These are phyloP conservation scores for Epichloe uncinata DNA, from an alignment of 2,329 filamentous ascomycete genomes.

Conservation along the genomic window DNA sequence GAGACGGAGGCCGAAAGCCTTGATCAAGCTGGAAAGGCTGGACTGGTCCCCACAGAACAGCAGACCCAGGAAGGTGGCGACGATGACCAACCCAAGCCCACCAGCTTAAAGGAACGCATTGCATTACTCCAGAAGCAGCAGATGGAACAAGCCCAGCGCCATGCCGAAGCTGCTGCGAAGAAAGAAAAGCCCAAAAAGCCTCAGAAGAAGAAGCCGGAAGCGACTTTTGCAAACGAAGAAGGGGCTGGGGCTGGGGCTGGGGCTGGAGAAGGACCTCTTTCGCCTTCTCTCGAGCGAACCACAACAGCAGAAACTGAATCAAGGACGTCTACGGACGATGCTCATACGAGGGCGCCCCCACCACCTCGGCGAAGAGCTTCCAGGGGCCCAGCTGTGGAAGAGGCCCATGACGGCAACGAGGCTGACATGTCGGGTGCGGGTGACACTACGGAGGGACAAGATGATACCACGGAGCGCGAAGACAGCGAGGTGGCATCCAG, in stretches of 20 bases:
- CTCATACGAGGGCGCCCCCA: conserved; percentile 22
- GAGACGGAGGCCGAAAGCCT: conserved; percentile 52
- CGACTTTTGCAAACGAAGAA: conserved; percentile 18
- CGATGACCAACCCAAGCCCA: conserved; percentile 80
- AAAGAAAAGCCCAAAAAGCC: conserved; percentile 76
- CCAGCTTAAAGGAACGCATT: conserved; percentile 89
- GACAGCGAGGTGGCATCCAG: conserved; percentile 52
- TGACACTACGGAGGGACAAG: conserved; percentile 48
- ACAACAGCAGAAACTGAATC: conserved; percentile 33
- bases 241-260: conserved; percentile 16
- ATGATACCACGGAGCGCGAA: conserved; percentile 55
- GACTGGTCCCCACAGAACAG: conserved; percentile 33
- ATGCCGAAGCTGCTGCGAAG: conserved; percentile 63
- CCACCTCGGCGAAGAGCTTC: conserved; percentile 41
- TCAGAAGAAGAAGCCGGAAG: conserved; percentile 53
- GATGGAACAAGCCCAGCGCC: conserved; percentile 71
- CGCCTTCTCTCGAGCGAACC: conserved; percentile 27
- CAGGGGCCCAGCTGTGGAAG: conserved; percentile 28
- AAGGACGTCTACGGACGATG: conserved; percentile 38
- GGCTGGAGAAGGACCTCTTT: conserved; percentile 16
- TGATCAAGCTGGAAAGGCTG: conserved; percentile 56
- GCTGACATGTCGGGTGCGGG: conserved; percentile 52
- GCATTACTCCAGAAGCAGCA: conserved; percentile 90
- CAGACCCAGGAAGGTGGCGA: conserved; percentile 35
- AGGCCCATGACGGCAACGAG: conserved; percentile 46